phyloP scores from a whole-genome alignment of 148 eudicot genomes.

The Limonium bicolor region DNA sequence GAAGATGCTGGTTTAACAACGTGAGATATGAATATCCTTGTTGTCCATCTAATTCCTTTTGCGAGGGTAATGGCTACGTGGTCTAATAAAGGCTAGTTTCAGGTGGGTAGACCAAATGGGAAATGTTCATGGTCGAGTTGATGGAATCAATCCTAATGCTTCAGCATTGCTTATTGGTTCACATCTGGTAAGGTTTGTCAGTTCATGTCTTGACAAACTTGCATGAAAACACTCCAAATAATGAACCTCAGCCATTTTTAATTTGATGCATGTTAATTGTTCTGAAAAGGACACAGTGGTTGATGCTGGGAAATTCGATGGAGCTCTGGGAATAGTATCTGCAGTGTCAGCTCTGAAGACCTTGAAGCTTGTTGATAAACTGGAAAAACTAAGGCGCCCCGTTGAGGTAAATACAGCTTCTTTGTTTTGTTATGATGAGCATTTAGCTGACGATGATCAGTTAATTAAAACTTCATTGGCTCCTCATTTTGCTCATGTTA shows the following conservation, averaged over 20 bases:
- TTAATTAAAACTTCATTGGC: too few relatives aligned
- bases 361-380: constrained; percentile 33
- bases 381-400: constrained; percentile 46
- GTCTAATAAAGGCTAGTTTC: constrained; percentile 14
- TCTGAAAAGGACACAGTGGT: constrained; percentile 74
- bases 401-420: constrained; percentile 47
- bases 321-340: constrained; percentile 71
- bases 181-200: constrained; percentile 47
- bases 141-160: constrained; percentile 50
- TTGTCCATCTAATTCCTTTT: too few relatives aligned
- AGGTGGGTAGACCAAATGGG: constrained; percentile 98
- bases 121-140: constrained; percentile 84
- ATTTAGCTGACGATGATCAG: too few relatives aligned
- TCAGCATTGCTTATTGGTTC: constrained; percentile 79
- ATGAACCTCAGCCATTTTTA: too few relatives aligned
- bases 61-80: too few relatives aligned
- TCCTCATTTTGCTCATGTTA: too few relatives aligned
- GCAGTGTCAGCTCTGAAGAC: constrained; percentile 81
- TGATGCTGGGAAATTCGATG: constrained; percentile 94
- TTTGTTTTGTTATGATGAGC: not conserved
- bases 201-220: too few relatives aligned
- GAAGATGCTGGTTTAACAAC: constrained; percentile 86
- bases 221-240: too few relatives aligned
- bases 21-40: too few relatives aligned
- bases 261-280: too few relatives aligned